Base-by-base conservation (phyloP, 495 filamentous ascomycete genomes). In the Neurospora africana region DNA sequence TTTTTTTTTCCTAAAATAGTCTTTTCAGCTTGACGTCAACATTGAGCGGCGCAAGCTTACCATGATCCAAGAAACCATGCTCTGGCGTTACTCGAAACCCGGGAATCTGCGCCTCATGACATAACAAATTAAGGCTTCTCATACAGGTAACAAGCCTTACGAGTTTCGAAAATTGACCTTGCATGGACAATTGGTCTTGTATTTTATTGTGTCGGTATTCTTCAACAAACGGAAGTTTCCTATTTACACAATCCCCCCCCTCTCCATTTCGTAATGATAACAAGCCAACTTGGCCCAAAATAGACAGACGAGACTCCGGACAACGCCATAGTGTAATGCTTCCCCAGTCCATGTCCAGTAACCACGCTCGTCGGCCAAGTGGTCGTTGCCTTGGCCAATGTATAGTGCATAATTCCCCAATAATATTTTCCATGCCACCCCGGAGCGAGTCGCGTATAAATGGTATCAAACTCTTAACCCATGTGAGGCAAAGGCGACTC, bases 321-420 rank as follows among this genome's bases (percentile, higher is more conserved):
- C 69, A 70, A 70, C 69, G 69, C 69, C 69, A 70, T 70, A 41
- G n/a, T 71, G 43, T 67, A 71, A 71, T 71, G 69, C 69, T 71
- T 65, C 37, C 40, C 33, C 53, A 61, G 53, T 19, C 53, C 53
- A 61, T 35, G 69, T 71, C 69, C 69, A 71, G 69, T 71, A 39
- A 33, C 23, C 69, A 53, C 23, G 36, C 69, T 43, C 69, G 40
- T 70, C 36, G 40, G 35, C 27, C 38, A 41, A 43, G 38, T 43
- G 27, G 33, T 41, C 38, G n/a, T 43, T 41, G 53, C 53, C 53
- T 61, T 61, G 53, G 53, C 53, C 53, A 61, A 61, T 33, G 53
- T 61, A 61, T 61, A 61, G 53, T 61, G 53, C 53, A 61, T 61
- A 61, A 61, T 33, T 61, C 53, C 53, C 53, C 53, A 61, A 27